phyloP scores from a whole-genome alignment of 202 grass and related monocot species.

The Hordeum pubiflorum region DNA sequence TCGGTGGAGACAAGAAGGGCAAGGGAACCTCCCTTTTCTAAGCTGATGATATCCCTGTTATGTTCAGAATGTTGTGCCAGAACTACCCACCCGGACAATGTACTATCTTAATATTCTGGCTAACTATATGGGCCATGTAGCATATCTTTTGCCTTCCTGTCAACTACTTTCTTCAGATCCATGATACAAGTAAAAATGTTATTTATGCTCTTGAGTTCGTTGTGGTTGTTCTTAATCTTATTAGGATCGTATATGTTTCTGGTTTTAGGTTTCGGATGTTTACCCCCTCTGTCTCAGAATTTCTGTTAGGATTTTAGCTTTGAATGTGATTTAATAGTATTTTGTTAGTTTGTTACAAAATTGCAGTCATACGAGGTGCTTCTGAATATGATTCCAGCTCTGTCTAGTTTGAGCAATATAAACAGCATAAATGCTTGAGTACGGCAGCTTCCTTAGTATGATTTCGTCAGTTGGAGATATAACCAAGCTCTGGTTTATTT shows the following conservation, averaged over 20 bases:
- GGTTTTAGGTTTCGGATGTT: background rate
- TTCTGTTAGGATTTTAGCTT: no score
- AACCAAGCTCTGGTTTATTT: no score
- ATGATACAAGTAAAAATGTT: background rate
- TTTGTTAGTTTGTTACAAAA: no score
- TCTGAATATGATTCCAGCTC: no score
- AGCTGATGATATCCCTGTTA: background rate
- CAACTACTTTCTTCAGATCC: background rate
- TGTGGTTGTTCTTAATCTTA: accelerated
- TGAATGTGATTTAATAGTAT: no score
- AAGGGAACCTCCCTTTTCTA: background rate
- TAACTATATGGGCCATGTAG: background rate
- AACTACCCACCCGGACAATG: background rate
- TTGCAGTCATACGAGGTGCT: no score
- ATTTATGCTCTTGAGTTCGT: background rate
- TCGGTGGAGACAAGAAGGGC: background rate
- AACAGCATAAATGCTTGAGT: no score
- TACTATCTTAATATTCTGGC: background rate
- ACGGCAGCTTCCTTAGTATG: no score
- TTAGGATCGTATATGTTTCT: background rate
- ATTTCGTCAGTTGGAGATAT: no score
- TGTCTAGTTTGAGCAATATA: no score
- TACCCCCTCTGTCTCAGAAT: background rate
- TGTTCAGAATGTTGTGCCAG: background rate
- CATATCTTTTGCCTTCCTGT: background rate